Conservation (phyloP, 768 basidiomycete species). For the Russula compacta region DNA sequence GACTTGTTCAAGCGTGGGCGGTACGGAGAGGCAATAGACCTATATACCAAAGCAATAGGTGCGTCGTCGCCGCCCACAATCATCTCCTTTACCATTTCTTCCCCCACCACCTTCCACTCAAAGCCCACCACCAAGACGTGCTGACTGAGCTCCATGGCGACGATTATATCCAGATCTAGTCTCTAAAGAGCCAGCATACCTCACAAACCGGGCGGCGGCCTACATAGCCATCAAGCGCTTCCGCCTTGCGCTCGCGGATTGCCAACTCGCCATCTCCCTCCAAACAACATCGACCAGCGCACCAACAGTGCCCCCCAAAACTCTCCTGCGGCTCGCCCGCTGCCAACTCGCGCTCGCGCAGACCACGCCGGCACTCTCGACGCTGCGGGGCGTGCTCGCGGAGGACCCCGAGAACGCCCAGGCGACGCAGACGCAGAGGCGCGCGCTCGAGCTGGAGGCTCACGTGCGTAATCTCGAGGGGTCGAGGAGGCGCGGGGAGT, state of each 20-base stretch:
- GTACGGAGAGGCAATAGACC: conserved; percentile 61
- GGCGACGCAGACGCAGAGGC: conserved; percentile 42
- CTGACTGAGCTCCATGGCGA: background rate
- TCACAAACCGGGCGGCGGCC: conserved; percentile 81
- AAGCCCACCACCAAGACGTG: background rate
- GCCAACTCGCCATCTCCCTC: conserved; percentile 60
- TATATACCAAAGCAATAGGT: conserved; percentile 74
- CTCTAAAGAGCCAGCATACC: conserved; percentile 57
- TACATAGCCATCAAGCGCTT: conserved; percentile 77
- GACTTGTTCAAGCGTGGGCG: conserved; percentile 56
- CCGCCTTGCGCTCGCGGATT: conserved; percentile 65
- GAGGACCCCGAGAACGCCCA: conserved; percentile 2
- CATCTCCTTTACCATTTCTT: background rate
- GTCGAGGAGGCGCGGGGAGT: conserved; percentile 53
- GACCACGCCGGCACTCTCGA: conserved; percentile 55
- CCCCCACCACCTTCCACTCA: background rate
- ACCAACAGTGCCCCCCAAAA: conserved; percentile 51
- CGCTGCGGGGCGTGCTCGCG: conserved; percentile 47
- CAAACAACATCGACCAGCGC: conserved; percentile 33
- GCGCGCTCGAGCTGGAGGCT: conserved; percentile 50
- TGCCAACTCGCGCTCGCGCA: conserved; percentile 78
- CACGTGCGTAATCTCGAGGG: conserved; percentile 57
- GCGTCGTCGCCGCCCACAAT: background rate
- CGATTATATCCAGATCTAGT: conserved; percentile 21
- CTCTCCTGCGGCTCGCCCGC: conserved; percentile 70